phyloP scores from a whole-genome alignment of 2,329 filamentous ascomycete genomes.

The Davidsoniella australis region DNA sequence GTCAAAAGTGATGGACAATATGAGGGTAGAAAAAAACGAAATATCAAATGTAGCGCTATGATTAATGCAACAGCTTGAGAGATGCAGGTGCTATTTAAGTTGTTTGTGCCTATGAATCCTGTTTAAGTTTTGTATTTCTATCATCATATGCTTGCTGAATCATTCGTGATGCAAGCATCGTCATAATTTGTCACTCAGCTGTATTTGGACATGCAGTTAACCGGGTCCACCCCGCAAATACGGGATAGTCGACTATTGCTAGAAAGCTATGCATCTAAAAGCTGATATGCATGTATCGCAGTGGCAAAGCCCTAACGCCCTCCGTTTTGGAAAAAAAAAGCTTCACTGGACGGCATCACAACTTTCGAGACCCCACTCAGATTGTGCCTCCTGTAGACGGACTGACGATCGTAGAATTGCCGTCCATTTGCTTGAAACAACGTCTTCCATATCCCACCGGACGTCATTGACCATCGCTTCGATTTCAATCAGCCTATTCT shows the following conservation, averaged over 20 bases:
- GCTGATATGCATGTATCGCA: slow-evolving; percentile 3
- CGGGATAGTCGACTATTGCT: neutral
- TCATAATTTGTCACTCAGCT: slow-evolving; percentile 9
- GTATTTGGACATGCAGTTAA: slow-evolving; percentile 7
- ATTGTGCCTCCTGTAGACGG: slow-evolving; percentile 2
- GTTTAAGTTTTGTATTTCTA: neutral
- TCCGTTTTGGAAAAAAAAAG: slow-evolving; percentile 10
- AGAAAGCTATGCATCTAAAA: neutral
- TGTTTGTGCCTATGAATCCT: neutral
- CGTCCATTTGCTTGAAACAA: neutral
- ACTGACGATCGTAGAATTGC: neutral
- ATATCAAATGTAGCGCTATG: no score
- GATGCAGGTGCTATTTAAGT: no score
- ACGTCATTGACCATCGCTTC: neutral
- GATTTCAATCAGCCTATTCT: neutral
- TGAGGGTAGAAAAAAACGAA: neutral
- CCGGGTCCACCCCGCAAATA: slow-evolving; percentile 7
- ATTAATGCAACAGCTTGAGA: no score
- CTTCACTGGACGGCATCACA: slow-evolving; percentile 5
- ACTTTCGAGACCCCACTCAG: slow-evolving; percentile 2
- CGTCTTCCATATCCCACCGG: neutral
- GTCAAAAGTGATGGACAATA: neutral
- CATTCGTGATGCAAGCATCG: slow-evolving; percentile 1
- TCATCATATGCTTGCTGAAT: neutral
- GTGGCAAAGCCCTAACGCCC: slow-evolving; percentile 8